Evolutionary conservation across 371 early-diverging fungal species (phyloP).

Genomic region (Mucor piriformis): DNA sequence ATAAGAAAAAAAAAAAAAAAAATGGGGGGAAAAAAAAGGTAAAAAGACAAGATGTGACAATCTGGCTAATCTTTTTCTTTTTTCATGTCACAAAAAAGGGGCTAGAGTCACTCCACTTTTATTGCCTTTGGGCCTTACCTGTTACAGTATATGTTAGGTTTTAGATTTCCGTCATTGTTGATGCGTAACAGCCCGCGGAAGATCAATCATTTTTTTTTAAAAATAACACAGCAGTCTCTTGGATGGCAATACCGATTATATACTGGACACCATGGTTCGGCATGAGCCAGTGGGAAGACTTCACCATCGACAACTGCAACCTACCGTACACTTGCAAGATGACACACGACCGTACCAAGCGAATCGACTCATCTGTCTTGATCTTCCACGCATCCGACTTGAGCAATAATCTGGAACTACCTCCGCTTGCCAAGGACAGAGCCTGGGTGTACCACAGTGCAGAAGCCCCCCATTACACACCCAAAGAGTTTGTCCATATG

Average conservation of each 20-base stretch:
- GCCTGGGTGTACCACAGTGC: slow-evolving; percentile 20
- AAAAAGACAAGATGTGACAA: no score
- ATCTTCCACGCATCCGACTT: slow-evolving; percentile 16
- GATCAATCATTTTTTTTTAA: no score
- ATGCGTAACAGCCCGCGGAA: no score
- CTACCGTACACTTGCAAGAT: slow-evolving; percentile 5
- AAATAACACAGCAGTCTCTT: no score
- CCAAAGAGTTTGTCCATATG: slow-evolving; percentile 2
- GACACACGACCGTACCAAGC: slow-evolving; percentile 7
- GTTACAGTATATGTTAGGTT: no score
- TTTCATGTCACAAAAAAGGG: no score
- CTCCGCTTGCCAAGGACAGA: not conserved
- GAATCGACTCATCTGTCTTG: slow-evolving; percentile 1
- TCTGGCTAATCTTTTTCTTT: no score
- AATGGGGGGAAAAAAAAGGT: no score
- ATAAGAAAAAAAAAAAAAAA: no score
- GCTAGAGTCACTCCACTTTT: no score
- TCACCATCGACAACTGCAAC: slow-evolving; percentile 8
- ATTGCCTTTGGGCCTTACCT: no score
- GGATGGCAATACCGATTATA: slow-evolving; percentile 5
- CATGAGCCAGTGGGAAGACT: slow-evolving; percentile 14
- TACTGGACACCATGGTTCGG: slow-evolving; percentile 19
- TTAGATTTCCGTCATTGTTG: no score
- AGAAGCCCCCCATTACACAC: slow-evolving; percentile 9
- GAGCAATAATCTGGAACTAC: not conserved